These are phyloP conservation scores for Metarhizium guizhouense DNA, from an alignment of 2,329 filamentous ascomycete species.

Conservation along the genomic window DNA sequence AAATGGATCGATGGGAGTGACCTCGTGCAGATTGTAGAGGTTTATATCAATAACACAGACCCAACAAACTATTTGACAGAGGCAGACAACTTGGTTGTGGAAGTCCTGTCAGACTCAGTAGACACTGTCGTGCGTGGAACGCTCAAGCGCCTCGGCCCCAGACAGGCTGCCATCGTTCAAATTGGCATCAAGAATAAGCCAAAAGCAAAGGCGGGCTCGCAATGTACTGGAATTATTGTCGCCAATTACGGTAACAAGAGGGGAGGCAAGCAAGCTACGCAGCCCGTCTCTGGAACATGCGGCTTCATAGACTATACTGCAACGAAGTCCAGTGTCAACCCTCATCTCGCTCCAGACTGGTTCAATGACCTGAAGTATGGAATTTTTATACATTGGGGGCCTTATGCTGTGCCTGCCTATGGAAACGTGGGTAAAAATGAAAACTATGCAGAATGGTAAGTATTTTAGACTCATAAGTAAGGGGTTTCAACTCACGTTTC, in stretches of 20 bases:
- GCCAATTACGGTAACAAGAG: background rate
- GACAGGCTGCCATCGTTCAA: constrained; percentile 3
- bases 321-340: background rate
- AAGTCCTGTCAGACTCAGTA: constrained; percentile 1
- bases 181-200: constrained; percentile 5
- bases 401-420: constrained; percentile 47
- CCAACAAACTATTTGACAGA: constrained; percentile 1
- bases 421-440: constrained; percentile 17
- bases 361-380: constrained; percentile 46
- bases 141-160: constrained; percentile 5
- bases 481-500: too few species aligned
- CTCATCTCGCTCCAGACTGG: constrained; percentile 24
- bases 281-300: constrained; percentile 1
- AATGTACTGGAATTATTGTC: background rate
- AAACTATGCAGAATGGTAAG: too few species aligned
- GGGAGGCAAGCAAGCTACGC: background rate
- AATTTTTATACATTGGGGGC: constrained; percentile 53
- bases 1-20: background rate
- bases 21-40: constrained; percentile 6
- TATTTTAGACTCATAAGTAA: too few species aligned
- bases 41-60: constrained; percentile 3
- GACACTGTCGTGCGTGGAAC: background rate
- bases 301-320: background rate
- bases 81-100: constrained; percentile 1
- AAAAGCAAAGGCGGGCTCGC: background rate